Evolutionary conservation across 352 stramenopile genomes (phyloP).

Genomic region (Globisporangium alternatum): DNA sequence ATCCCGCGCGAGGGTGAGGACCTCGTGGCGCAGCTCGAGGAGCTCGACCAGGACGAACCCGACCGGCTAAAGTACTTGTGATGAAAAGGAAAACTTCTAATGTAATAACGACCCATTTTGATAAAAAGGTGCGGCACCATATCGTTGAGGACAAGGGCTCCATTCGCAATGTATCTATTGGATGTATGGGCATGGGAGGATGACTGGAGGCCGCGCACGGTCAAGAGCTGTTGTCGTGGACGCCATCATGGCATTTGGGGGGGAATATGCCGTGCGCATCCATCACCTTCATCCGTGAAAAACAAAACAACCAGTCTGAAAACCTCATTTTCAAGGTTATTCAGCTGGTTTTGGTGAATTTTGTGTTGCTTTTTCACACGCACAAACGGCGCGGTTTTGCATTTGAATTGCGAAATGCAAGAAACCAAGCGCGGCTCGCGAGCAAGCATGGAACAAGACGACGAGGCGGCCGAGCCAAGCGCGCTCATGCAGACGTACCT

Average conservation of each 20-base stretch:
- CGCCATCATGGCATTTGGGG: not conserved
- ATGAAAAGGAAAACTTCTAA: constrained; percentile 1
- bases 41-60: constrained; percentile 33
- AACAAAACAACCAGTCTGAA: no score
- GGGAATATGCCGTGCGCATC: not conserved
- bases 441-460: not conserved
- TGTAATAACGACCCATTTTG: constrained; percentile 4
- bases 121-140: not conserved
- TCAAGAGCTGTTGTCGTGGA: not conserved
- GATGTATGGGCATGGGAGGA: not conserved
- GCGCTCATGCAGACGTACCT: constrained; percentile 40
- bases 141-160: not conserved
- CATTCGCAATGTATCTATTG: not conserved
- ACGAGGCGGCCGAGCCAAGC: constrained; percentile 1
- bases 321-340: no score
- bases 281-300: constrained; percentile 2
- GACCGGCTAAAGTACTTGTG: constrained; percentile 24
- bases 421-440: not conserved
- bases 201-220: no score
- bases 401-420: constrained; percentile 14
- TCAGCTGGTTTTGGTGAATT: not conserved
- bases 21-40: constrained; percentile 31
- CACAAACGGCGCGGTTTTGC: constrained; percentile 1
- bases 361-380: not conserved
- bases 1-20: constrained; percentile 33